Evolutionary conservation across 768 basidiomycete species (phyloP), one percentile per base, ranked within the genome.

Genomic region (Serendipita vermifera): DNA sequence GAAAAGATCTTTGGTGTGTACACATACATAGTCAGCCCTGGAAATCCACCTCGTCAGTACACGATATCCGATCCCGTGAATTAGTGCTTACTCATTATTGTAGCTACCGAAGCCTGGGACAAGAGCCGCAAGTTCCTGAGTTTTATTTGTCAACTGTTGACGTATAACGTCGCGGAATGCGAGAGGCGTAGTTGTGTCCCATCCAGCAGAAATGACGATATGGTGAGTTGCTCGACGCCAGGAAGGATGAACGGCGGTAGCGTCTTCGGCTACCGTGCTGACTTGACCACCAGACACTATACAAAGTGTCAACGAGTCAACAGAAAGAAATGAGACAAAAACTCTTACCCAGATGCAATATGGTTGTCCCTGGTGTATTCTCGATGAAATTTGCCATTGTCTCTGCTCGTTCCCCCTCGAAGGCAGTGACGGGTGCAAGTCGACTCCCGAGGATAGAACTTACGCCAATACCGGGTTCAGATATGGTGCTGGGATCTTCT

Each of bases 171-270:
- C 32, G 9, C 46, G 26, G 9, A 9, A 4, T 22, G 46, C 7
- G 32, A 51, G n/a, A 20, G 46, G 11, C 15, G 17, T 22, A 31
- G 20, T 7, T 22, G 17, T 51, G 9, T 29, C 46, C 46, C 46
- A 51, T 51, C 46, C 46, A 5, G 22, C 24, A 22, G 46, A 22
- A 15, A 51, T n/a, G 17, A 51, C 17, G 17, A 51, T 51, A n/a
- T 51, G 46, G 32, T 51, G 46, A 51, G 9, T 15, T 7, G 46
- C 46, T n/a, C 27, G 17, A 31, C 46, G 46, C 46, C 46, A 51
- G 5, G 46, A 51, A 5, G 46, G 46, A 51, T 51, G 9, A 7
- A 51, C 27, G 22, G 46, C 46, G 20, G 46, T 51, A 15, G 46
- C 46, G 15, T 20, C 20, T 22, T 2, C 22, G 9, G 46, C 20